Evolutionary conservation across 1,284 basidiomycete species (phyloP), one percentile per base, ranked within the genome.

Genomic region (Flammula alnicola): DNA sequence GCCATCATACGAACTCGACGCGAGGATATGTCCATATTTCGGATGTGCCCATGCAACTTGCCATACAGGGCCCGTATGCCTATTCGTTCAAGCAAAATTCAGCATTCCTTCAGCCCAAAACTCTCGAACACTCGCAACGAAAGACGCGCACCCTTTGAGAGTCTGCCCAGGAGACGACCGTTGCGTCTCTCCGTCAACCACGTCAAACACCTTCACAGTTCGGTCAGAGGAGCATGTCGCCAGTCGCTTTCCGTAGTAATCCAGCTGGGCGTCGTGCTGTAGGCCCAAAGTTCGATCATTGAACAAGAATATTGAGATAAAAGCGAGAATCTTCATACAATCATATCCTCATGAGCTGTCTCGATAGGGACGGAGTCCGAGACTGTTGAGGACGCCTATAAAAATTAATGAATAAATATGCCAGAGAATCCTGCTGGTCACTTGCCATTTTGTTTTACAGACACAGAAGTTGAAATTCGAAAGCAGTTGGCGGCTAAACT

Each of bases 21-120:
- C 96, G 42, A 99, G 85, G 64, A 99, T 97, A 56, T 92, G 88
- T 1, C 96, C 96, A 61, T 93, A 95, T 68, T 94, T 95, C 5
- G 97, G 96, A 64, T 99, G 95, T 5, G 93, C 96, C 97, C 96
- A 99, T n/a, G 95, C 85, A 40, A 99, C 88, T 68, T 97, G 95
- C 95, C 96, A 98, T 29, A 99, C 94, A 3, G 96, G 96, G 12
- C 95, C 95, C 10, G 94, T 93, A 71, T 98, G 97, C 43, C 94
- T 91, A 55, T 14, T 20, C 22, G 19, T 19, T n/a, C 5, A n/a
- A n/a, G n/a, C n/a, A n/a, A n/a, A n/a, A n/a, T n/a, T n/a, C n/a
- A n/a, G n/a, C n/a, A n/a, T n/a, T n/a, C n/a, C n/a, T n/a, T n/a
- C n/a, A n/a, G 29, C n/a, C 11, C 16, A 17, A 49, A 23, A 47